Percentiles rank a stretch among this genome's conserved stretches.
Conservation (phyloP, 805 yeast genomes). For the Cyberlindnera petersonii region DNA sequence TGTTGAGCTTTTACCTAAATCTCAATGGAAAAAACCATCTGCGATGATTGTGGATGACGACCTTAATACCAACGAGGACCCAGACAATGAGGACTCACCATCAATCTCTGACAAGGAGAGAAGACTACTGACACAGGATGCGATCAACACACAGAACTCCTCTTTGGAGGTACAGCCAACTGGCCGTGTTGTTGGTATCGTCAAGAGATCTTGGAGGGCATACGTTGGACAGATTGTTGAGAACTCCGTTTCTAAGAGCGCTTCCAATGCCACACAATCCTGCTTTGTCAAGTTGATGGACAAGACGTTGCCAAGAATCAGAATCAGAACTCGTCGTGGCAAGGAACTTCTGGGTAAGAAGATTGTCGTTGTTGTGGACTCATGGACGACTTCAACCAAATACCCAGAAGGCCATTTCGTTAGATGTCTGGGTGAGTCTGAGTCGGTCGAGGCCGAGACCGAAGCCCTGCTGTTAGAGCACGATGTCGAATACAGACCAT, state of each 20-base stretch:
- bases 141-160: slow-evolving; percentile 54
- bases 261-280: slow-evolving; percentile 63
- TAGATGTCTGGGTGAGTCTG: slow-evolving; percentile 83
- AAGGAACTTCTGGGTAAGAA: slow-evolving; percentile 80
- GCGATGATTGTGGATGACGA: slow-evolving; percentile 63
- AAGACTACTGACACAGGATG: slow-evolving; percentile 70
- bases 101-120: slow-evolving; percentile 65
- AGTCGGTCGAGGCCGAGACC: slow-evolving; percentile 91
- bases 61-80: slow-evolving; percentile 31
- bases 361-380: slow-evolving; percentile 86
- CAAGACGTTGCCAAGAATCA: slow-evolving; percentile 75
- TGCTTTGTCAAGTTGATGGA: slow-evolving; percentile 90
- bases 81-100: slow-evolving; percentile 39
- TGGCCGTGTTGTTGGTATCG: slow-evolving; percentile 83
- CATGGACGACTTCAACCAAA: slow-evolving; percentile 83
- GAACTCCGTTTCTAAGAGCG: slow-evolving; percentile 57
- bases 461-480: slow-evolving; percentile 92
- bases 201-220: slow-evolving; percentile 90
- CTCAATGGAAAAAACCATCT: slow-evolving; percentile 86
- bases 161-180: slow-evolving; percentile 77
- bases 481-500: slow-evolving; percentile 95
- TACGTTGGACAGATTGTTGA: slow-evolving; percentile 93
- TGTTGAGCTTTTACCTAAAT: slow-evolving; percentile 81
- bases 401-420: slow-evolving; percentile 95
- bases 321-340: slow-evolving; percentile 86